phyloP scores from a whole-genome alignment of 1,284 basidiomycete species.

The Porodaedalea pini region DNA sequence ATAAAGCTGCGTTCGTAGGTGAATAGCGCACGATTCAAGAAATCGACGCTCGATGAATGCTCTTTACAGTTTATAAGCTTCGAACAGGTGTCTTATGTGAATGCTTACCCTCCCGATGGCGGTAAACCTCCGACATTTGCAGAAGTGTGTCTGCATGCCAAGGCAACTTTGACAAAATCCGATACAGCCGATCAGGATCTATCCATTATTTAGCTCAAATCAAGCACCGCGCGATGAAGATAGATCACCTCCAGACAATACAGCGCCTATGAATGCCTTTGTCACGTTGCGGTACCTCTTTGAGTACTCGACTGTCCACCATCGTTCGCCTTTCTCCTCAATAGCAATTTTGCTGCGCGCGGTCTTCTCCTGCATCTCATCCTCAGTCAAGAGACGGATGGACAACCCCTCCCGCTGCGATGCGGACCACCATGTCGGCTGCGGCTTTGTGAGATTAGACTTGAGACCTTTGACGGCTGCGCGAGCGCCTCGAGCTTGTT shows the following conservation, averaged over 20 bases:
- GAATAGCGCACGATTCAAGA: slow-evolving; percentile 82
- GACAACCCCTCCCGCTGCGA: slow-evolving; percentile 68
- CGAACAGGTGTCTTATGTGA: neutral
- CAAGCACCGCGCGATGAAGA: neutral
- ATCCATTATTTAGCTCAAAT: slow-evolving; percentile 10
- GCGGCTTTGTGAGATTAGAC: slow-evolving; percentile 62
- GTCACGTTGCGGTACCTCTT: slow-evolving; percentile 79
- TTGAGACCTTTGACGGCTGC: slow-evolving; percentile 32
- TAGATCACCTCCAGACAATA: slow-evolving; percentile 71
- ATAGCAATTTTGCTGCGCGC: slow-evolving; percentile 41
- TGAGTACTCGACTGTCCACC: slow-evolving; percentile 86
- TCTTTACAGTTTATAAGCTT: slow-evolving; percentile 45
- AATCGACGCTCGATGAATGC: slow-evolving; percentile 79
- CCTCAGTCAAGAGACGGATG: slow-evolving; percentile 51
- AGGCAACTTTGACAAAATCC: slow-evolving; percentile 53
- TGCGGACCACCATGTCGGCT: slow-evolving; percentile 59
- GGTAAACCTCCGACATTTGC: slow-evolving; percentile 80
- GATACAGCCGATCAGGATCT: slow-evolving; percentile 70
- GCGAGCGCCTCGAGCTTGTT: slow-evolving; percentile 27
- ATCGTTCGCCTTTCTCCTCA: slow-evolving; percentile 53
- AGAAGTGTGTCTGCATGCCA: slow-evolving; percentile 92
- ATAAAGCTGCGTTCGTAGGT: slow-evolving; percentile 86
- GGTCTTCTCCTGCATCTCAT: slow-evolving; percentile 49
- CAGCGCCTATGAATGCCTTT: slow-evolving; percentile 74
- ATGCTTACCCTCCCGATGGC: slow-evolving; percentile 73